Evolutionary conservation across 768 basidiomycete species (phyloP), one percentile per base, ranked within the genome.

Genomic region (Panaeolus cyanescens): DNA sequence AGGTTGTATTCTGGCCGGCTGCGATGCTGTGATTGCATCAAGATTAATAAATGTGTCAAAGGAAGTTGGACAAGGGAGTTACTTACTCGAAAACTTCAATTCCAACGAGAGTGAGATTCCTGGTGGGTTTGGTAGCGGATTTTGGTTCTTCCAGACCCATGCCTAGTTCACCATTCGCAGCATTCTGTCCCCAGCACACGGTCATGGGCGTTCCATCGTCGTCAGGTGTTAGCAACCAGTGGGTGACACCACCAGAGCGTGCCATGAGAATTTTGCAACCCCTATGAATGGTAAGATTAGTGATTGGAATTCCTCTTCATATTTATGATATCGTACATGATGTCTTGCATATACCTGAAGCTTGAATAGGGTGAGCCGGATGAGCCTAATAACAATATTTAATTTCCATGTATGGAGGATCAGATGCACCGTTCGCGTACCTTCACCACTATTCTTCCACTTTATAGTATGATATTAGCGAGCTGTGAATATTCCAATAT

Each of bases 381-480:
- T n/a, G 95, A 95, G 25, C 93, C 92, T 91, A 33, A 37, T 10
- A 39, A 39, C 13, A 34, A 53, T n/a, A 31, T 22, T 50, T 10
- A 32, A 36, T 13, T 36, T 30, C 15, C 17, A 34, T 58, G 22
- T 58, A 56, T 50, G 30, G 19, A 36, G 31, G 28, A 17, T 37
- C 1, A 31, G 32, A 32, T 25, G 17, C 17, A 53, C 20, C 13
- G n/a, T 12, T n/a, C 22, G n/a, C 55, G 31, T 28, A 85, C 95
- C 96, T 74, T 97, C 96, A 10, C 96, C 96, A 5, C 93, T 95
- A 64, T 89, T 92, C 75, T 98, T 98, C 92, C 93, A 99, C 86
- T 95, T 72, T 1, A 56, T 28, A 10, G 13, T 22, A 34, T 12
- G 32, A 20, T 19, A 50, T 33, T 28, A 25, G 6, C n/a, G 39